These are phyloP conservation scores for Yamadazyma triangularis DNA, from an alignment of 1,139 yeast genomes.

Conservation along the genomic window DNA sequence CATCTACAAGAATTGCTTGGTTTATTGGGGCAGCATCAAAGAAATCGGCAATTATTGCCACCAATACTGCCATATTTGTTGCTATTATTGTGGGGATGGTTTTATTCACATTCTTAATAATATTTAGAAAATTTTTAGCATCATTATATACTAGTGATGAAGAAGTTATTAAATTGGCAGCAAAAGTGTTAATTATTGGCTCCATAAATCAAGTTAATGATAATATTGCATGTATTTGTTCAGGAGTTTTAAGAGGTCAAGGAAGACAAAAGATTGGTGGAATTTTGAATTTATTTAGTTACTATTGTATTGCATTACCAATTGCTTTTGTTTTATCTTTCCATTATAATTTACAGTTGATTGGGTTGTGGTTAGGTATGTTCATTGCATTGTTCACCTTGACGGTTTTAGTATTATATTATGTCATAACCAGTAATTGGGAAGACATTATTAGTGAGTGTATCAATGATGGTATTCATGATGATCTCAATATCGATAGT, in stretches of 20 bases:
- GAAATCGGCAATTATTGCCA: slow-evolving; percentile 40
- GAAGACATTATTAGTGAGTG: slow-evolving; percentile 44
- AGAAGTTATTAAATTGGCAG: slow-evolving; percentile 46
- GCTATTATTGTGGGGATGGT: slow-evolving; percentile 42
- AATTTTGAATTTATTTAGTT: slow-evolving; percentile 49
- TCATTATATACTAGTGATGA: slow-evolving; percentile 47
- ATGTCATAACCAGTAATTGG: slow-evolving; percentile 52
- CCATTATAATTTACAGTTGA: slow-evolving; percentile 34
- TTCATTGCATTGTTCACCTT: slow-evolving; percentile 49
- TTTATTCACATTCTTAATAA: slow-evolving; percentile 32
- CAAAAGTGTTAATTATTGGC: slow-evolving; percentile 49
- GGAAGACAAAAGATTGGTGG: slow-evolving; percentile 65
- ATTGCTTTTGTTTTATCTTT: slow-evolving; percentile 53
- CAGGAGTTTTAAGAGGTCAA: slow-evolving; percentile 62
- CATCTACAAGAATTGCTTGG: slow-evolving; percentile 76
- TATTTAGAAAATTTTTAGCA: slow-evolving; percentile 39
- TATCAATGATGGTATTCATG: slow-evolving; percentile 37
- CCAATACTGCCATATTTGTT: slow-evolving; percentile 36
- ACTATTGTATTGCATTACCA: slow-evolving; percentile 58
- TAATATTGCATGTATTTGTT: slow-evolving; percentile 49
- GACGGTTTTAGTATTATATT: slow-evolving; percentile 41
- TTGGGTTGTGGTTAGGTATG: slow-evolving; percentile 65
- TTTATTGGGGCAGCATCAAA: slow-evolving; percentile 68
- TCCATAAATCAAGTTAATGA: slow-evolving; percentile 60
- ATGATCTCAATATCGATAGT: slow-evolving; percentile 28